phyloP scores from a whole-genome alignment of 306 rosid genomes.

The Alnus rubra region DNA sequence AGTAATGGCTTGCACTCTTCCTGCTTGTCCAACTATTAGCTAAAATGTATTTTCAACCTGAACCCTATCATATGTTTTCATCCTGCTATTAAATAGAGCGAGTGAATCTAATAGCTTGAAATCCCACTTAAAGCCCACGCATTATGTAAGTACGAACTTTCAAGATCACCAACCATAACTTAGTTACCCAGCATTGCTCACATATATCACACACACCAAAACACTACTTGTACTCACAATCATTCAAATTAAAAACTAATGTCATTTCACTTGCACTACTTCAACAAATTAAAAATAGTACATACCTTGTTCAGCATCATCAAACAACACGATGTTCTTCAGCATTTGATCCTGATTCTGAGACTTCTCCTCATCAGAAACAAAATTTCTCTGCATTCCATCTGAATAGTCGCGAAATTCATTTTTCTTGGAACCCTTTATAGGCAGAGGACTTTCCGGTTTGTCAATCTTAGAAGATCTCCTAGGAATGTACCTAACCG shows the following conservation, averaged over 20 bases:
- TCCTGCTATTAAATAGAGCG: background rate
- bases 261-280: background rate
- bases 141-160: background rate
- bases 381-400: slow-evolving; percentile 32
- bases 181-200: background rate
- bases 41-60: background rate
- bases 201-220: background rate
- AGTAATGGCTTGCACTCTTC: background rate
- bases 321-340: background rate
- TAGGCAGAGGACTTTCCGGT: slow-evolving; percentile 29
- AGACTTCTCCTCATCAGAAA: slow-evolving; percentile 32
- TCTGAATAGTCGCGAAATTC: slow-evolving; percentile 13
- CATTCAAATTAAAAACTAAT: background rate
- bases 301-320: slow-evolving; percentile 34
- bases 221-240: background rate
- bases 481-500: slow-evolving; percentile 55
- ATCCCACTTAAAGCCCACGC: background rate
- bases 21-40: background rate
- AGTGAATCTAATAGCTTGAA: background rate
- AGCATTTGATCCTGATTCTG: slow-evolving; percentile 15
- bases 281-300: background rate
- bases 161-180: background rate
- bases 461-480: slow-evolving; percentile 33
- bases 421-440: slow-evolving; percentile 29
- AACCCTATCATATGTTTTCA: background rate